A percentile compares a stretch with the other conserved stretches of the same genome.
These are phyloP conservation scores for Orbilia javanica DNA, from an alignment of 2,329 filamentous ascomycete species.

Conservation along the genomic window DNA sequence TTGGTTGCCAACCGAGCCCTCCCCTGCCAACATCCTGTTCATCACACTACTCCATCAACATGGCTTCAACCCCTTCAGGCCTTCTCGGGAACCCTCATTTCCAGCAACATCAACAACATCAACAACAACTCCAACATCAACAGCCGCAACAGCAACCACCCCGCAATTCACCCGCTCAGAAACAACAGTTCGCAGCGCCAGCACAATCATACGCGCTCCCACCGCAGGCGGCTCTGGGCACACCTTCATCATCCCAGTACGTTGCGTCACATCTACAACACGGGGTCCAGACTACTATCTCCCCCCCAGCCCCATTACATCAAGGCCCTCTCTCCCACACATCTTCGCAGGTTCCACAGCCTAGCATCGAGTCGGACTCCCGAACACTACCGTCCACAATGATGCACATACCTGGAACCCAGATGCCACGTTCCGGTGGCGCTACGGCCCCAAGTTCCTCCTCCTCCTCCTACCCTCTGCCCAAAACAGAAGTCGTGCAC, in stretches of 20 bases:
- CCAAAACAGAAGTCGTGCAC: constrained; percentile 79
- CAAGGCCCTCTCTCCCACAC: constrained; percentile 70
- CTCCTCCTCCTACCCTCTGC: constrained; percentile 64
- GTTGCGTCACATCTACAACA: constrained; percentile 65
- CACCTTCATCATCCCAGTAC: constrained; percentile 67
- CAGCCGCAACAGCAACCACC: constrained; percentile 10
- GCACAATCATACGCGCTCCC: constrained; percentile 75
- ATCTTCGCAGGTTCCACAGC: constrained; percentile 78
- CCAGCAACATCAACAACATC: constrained; percentile 27
- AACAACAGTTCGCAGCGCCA: constrained; percentile 78
- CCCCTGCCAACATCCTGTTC: neutral
- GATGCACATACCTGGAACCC: constrained; percentile 77
- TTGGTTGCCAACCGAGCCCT: neutral
- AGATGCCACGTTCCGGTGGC: constrained; percentile 70
- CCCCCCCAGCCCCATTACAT: constrained; percentile 18
- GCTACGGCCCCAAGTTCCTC: constrained; percentile 68
- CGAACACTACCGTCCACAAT: constrained; percentile 75
- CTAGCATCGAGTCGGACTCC: constrained; percentile 74
- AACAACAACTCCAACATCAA: neutral
- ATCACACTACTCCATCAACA: neutral
- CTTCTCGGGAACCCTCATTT: constrained; percentile 32
- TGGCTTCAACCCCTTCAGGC: constrained; percentile 40
- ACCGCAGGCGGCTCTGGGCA: constrained; percentile 70
- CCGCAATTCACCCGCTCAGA: constrained; percentile 66
- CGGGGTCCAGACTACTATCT: neutral